Evolutionary conservation across 2,329 filamentous ascomycete species (phyloP), one percentile per base, ranked within the genome.

Genomic region (Cladorrhinum sp.): DNA sequence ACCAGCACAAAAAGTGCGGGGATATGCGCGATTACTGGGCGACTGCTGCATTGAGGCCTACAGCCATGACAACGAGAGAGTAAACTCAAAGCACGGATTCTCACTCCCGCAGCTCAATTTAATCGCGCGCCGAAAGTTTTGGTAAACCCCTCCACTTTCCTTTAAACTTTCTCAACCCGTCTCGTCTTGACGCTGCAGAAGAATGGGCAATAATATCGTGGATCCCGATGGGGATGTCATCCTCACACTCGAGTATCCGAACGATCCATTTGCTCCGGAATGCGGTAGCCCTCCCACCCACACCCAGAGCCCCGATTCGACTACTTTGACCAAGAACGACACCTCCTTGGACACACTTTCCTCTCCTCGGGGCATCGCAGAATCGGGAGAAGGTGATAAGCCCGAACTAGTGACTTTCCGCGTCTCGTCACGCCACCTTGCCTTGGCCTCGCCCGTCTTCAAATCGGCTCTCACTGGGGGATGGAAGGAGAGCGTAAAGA

Each of bases 191-290:
- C 36, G 79, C 0, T 76, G 77, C 0, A 71, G 72, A 0, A 77
- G 77, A 26, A 68, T 79, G 0, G 61, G 77, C 6, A 74, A 72
- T 12, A 70, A 81, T 10, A 62, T 69, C 1, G 72, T 80, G 7
- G 75, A 80, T 50, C 21, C 36, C 36, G 36, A 42, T 42, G 36
- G 36, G 6, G 36, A 42, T 42, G 36, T 42, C 36, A 42, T 42
- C 36, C 36, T 42, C 36, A 42, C 6, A 42, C 36, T 42, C 36
- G 36, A 42, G 36, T 42, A 42, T 42, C 36, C 36, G 36, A 42
- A 42, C 36, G 36, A 42, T 42, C 36, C 36, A 42, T 42, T 42
- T 42, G 36, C 36, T 42, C 36, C 36, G 36, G 36, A 42, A 42
- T 5, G 16, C 16, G 36, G 16, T 12, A 12, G 23, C 51, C 2